Percentiles rank a stretch among this genome's conserved stretches.
Conservation (phyloP, 192 early-diverging fungal species). For the Mortierella alpina region DNA sequence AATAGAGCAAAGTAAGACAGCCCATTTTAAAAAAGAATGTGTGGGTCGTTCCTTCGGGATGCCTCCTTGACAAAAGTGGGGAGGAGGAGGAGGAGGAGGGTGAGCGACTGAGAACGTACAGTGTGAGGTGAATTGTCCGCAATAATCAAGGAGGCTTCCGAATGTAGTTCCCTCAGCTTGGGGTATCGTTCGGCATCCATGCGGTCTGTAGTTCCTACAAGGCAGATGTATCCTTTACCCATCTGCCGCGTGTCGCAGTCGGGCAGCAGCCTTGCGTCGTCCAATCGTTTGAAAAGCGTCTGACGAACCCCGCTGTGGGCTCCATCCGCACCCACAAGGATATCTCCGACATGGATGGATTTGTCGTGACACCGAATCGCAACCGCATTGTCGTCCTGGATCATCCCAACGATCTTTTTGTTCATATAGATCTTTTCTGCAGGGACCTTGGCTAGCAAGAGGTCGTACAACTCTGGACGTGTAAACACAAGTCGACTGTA, state of each 20-base stretch:
- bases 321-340: constrained; percentile 11
- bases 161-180: not conserved
- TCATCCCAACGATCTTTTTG: constrained; percentile 3
- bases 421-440: constrained; percentile 3
- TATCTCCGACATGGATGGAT: not conserved
- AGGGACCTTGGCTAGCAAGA: constrained; percentile 6
- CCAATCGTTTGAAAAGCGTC: not conserved
- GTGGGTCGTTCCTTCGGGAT: not conserved
- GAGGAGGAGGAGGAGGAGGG: not conserved
- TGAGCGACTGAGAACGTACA: not conserved
- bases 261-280: not conserved
- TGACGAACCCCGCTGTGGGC: constrained; percentile 12
- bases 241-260: not conserved
- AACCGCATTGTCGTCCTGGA: not conserved
- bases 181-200: not conserved
- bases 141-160: not conserved
- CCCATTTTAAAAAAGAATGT: not conserved
- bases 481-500: not conserved
- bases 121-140: not conserved
- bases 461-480: constrained; percentile 2
- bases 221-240: constrained; percentile 8
- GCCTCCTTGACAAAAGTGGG: too few species aligned
- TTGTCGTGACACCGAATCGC: not conserved
- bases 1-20: too few species aligned
- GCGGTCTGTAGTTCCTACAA: constrained; percentile 11